These are phyloP conservation scores for Rosa persica DNA, from an alignment of 306 rosid genomes.

Conservation along the genomic window DNA sequence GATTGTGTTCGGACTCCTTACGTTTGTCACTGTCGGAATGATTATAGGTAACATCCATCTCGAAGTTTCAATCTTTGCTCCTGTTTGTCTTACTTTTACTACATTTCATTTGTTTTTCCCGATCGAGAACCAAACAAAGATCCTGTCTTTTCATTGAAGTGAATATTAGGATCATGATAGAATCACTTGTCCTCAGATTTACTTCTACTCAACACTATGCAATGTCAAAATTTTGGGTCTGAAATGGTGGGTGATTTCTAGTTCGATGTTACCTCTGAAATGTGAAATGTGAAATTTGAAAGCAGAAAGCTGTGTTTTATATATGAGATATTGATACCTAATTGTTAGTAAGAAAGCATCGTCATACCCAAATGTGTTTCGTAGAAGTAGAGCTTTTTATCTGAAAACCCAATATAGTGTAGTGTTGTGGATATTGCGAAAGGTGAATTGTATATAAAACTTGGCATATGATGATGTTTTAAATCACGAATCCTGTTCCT, in stretches of 20 bases:
- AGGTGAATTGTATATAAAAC: not conserved
- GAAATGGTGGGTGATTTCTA: not conserved
- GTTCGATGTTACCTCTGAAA: not conserved
- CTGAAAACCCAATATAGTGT: not conserved
- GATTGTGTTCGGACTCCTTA: slow-evolving; percentile 80
- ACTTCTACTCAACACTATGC: not conserved
- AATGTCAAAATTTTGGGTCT: not conserved
- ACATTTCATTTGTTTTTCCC: not conserved
- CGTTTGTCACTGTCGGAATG: slow-evolving; percentile 95
- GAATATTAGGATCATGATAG: not conserved
- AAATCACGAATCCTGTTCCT: not conserved
- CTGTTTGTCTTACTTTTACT: not conserved
- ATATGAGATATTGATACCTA: not conserved
- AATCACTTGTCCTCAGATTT: not conserved
- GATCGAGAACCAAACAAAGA: not conserved
- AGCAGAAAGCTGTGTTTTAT: not conserved
- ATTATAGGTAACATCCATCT: slow-evolving; percentile 54
- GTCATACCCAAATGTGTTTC: not conserved
- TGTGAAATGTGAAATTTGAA: not conserved
- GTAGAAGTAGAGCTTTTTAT: not conserved
- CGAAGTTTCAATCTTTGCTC: not conserved
- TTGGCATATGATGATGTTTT: not conserved
- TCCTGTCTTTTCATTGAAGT: not conserved
- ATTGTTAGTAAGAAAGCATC: not conserved
- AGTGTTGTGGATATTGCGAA: not conserved